Base-by-base conservation (phyloP, 352 stramenopile genomes). In the Phytophthora hibernalis region DNA sequence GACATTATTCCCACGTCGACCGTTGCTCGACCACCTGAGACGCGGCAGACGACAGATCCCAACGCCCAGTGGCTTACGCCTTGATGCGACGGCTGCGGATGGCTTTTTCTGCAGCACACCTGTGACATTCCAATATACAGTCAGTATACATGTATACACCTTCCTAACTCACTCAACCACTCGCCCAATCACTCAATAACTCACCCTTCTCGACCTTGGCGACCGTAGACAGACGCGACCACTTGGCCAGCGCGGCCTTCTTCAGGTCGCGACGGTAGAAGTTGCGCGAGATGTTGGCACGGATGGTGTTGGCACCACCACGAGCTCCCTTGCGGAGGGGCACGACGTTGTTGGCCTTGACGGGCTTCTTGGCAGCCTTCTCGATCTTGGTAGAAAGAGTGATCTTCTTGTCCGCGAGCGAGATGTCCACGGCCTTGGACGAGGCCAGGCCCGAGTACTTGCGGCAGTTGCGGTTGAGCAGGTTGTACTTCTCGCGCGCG, bases 401-500 rank as follows among this genome's bases (percentile, higher is more conserved):
- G 58, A 96, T 68, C 84, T 96, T 96, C 82, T 92, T 93, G 79
- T 96, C 85, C n/a, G 74, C 74, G 31, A 96, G 59, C 70, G 83
- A 85, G 49, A 99, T 87, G 79, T 97, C 92, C 48, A 97, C 88
- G 24, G 89, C 91, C 86, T 99, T 98, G 66, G 68, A 74, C 72
- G 96, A 97, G 61, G 96, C 95, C 61, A 99, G 49, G 62, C 94
- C 96, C 58, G 92, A 98, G 82, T 98, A 99, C 91, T 99, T 99
- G 91, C 92, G 96, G 70, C 80, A 95, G 78, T 98, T 98, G 61
- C 90, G 72, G 79, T 95, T 98, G 77, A 91, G 86, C 67, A 99
- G 74, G 89, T 99, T 99, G 74, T 96, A 97, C 79, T 93, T 94
- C 80, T 99, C 96, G 50, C 89, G 79, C 55, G 91, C 90, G 68